Evolutionary conservation across 1,284 basidiomycete species (phyloP).

Genomic region (Melampsora occidentalis): DNA sequence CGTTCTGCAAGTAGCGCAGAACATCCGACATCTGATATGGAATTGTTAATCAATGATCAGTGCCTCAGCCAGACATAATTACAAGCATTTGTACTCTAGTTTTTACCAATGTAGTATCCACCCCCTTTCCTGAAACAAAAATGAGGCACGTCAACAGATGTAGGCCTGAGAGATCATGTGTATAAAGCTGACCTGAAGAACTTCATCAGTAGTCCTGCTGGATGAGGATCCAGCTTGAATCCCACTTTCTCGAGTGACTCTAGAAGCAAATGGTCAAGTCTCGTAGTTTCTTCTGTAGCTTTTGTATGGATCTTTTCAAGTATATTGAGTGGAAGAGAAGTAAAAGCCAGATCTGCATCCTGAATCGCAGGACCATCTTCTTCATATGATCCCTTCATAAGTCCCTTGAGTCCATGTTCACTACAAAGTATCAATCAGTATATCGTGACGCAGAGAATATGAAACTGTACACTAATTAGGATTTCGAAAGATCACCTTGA

Average conservation of each 20-base stretch:
- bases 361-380: slow-evolving; percentile 59
- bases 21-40: slow-evolving; percentile 57
- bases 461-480: too few relatives aligned
- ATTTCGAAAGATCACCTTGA: slow-evolving; percentile 54
- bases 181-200: slow-evolving; percentile 44
- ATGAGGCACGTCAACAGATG: slow-evolving; percentile 1
- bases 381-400: slow-evolving; percentile 59
- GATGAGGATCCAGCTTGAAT: slow-evolving; percentile 63
- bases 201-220: slow-evolving; percentile 59
- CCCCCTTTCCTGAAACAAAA: slow-evolving; percentile 52
- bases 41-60: not conserved
- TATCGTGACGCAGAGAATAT: too few relatives aligned
- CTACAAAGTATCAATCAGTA: not conserved
- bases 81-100: not conserved
- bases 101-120: slow-evolving; percentile 58
- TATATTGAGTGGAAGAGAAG: slow-evolving; percentile 55
- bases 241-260: slow-evolving; percentile 63
- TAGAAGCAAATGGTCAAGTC: slow-evolving; percentile 58
- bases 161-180: slow-evolving; percentile 9
- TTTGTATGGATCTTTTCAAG: slow-evolving; percentile 51
- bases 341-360: slow-evolving; percentile 59
- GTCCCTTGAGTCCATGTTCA: slow-evolving; percentile 45
- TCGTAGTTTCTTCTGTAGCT: slow-evolving; percentile 20
- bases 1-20: slow-evolving; percentile 68
- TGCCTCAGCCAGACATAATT: not conserved